Evolutionary conservation across 2,329 filamentous ascomycete genomes (phyloP).

Genomic region (Aspergillus luchuensis): DNA sequence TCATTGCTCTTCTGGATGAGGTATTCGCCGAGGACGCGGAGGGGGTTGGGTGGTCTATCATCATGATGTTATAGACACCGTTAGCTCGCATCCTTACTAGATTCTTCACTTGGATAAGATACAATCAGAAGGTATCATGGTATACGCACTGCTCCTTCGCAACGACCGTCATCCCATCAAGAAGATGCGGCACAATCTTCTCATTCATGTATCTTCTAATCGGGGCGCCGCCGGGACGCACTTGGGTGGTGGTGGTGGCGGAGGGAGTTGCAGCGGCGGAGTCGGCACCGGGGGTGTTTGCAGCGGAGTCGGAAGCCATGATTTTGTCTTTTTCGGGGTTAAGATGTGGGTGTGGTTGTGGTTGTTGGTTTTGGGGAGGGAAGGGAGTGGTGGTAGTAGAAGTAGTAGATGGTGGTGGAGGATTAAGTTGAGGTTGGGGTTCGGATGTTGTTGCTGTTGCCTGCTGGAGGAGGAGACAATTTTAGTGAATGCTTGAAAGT

Average conservation of each 20-base stretch:
- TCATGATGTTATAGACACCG: not conserved
- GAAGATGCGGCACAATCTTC: slow-evolving; percentile 66
- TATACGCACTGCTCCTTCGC: slow-evolving; percentile 68
- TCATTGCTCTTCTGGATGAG: slow-evolving; percentile 69
- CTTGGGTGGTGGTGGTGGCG: slow-evolving; percentile 41
- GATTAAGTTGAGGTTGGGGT: too few relatives aligned
- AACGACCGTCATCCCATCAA: slow-evolving; percentile 75
- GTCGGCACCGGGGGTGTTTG: slow-evolving; percentile 29
- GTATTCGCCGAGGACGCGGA: slow-evolving; percentile 70
- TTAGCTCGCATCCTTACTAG: not conserved
- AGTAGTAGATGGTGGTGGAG: not conserved
- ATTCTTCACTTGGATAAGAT: not conserved
- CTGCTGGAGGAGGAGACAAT: too few relatives aligned
- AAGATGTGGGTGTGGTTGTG: not conserved
- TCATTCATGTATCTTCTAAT: slow-evolving; percentile 71
- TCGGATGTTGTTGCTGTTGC: not conserved
- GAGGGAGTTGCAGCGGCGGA: slow-evolving; percentile 49
- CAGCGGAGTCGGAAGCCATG: slow-evolving; percentile 5
- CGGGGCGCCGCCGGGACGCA: slow-evolving; percentile 66
- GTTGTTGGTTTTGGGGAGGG: slow-evolving; percentile 21
- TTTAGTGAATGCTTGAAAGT: too few relatives aligned
- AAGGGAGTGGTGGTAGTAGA: not conserved
- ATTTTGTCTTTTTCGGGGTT: slow-evolving; percentile 3
- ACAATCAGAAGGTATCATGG: not conserved
- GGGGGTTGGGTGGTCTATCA: slow-evolving; percentile 64